phyloP scores from a whole-genome alignment of 2,329 filamentous ascomycete species.

The Pestalotiopsis sp. region DNA sequence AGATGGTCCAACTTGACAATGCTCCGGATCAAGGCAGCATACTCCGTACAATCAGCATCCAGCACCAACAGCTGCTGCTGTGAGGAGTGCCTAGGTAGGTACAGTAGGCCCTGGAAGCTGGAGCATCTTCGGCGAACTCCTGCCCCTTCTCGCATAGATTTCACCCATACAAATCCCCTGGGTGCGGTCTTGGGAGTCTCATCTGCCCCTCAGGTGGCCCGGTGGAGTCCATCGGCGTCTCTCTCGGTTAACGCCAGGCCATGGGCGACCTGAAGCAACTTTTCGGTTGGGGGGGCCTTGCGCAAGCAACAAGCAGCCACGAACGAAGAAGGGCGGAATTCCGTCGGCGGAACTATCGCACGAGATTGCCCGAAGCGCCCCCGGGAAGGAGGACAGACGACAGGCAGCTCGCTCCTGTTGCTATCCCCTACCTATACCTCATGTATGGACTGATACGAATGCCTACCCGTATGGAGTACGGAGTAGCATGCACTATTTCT shows the following conservation, averaged over 20 bases:
- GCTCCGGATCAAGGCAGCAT: too few relatives aligned
- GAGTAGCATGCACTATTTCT: neutral
- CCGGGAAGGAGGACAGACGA: neutral
- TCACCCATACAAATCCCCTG: neutral
- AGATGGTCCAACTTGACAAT: neutral
- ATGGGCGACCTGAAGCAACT: slow-evolving; percentile 9
- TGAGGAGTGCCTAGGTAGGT: neutral
- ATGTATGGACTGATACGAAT: too few relatives aligned
- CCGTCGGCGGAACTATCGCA: neutral
- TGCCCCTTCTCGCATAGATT: neutral
- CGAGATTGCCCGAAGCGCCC: slow-evolving; percentile 4
- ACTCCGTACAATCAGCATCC: too few relatives aligned
- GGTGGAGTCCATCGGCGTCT: slow-evolving; percentile 8
- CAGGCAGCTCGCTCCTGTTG: neutral
- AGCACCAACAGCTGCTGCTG: neutral
- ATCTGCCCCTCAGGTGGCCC: slow-evolving; percentile 7
- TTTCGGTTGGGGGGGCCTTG: neutral
- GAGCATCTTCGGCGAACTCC: neutral
- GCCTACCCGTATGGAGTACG: too few relatives aligned
- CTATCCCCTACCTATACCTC: too few relatives aligned
- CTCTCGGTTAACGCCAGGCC: slow-evolving; percentile 8
- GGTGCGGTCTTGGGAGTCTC: neutral
- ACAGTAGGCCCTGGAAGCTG: neutral
- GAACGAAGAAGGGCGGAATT: neutral
- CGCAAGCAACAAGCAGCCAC: neutral